Percentiles rank a stretch among this genome's conserved stretches.
phyloP scores from a whole-genome alignment of 352 stramenopile genomes.

The Phytophthora sp. region DNA sequence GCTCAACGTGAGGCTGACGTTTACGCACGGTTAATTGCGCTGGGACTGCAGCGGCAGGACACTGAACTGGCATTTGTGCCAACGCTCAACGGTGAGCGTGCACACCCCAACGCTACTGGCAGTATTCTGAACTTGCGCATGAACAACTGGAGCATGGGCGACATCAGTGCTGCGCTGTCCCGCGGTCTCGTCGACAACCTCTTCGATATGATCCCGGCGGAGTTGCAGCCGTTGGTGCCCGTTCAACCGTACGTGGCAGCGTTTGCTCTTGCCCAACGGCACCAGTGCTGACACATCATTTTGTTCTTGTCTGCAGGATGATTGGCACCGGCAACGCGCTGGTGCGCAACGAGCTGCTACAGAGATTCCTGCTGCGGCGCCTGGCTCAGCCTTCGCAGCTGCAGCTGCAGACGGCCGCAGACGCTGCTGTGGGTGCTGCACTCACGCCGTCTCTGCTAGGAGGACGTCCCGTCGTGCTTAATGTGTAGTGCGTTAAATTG shows the following conservation, averaged over 20 bases:
- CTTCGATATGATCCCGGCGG: conserved; percentile 63
- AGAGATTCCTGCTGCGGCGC: conserved; percentile 46
- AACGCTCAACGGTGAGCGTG: conserved; percentile 74
- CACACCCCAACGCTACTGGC: conserved; percentile 39
- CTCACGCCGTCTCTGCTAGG: conserved; percentile 42
- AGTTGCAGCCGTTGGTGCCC: conserved; percentile 37
- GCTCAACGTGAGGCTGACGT: conserved; percentile 31
- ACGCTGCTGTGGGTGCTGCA: conserved; percentile 66
- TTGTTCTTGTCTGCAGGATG: conserved; percentile 62
- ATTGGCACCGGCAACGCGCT: conserved; percentile 80
- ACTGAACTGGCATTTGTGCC: conserved; percentile 68
- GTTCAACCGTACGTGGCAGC: conserved; percentile 47
- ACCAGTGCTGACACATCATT: too few species aligned
- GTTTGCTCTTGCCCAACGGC: too few species aligned
- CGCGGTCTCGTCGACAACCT: conserved; percentile 77
- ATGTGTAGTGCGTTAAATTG: conserved; percentile 17
- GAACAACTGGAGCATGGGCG: conserved; percentile 73
- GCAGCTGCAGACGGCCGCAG: conserved; percentile 49
- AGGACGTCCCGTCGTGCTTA: conserved; percentile 4
- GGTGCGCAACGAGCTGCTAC: conserved; percentile 66
- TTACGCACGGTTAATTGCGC: conserved; percentile 61
- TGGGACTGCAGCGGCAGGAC: conserved; percentile 52
- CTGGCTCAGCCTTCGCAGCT: conserved; percentile 44
- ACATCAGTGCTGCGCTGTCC: conserved; percentile 72
- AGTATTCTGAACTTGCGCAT: conserved; percentile 57